These are phyloP conservation scores for Adansonia gregorii DNA, from an alignment of 441 rosid genomes.

Conservation along the genomic window DNA sequence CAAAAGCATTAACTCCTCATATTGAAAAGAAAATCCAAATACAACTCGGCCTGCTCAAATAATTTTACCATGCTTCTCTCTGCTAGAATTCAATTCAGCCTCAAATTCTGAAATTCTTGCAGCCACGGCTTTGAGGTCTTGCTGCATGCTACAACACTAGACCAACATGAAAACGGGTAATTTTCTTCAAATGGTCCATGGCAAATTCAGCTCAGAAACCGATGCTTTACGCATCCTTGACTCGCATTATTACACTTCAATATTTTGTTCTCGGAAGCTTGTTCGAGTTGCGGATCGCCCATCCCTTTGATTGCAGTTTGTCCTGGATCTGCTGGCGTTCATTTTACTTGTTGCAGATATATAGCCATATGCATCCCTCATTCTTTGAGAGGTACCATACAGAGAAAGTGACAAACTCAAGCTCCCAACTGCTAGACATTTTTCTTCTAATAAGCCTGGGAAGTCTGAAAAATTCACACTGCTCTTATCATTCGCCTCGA, in stretches of 20 bases:
- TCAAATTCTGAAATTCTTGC: neutral
- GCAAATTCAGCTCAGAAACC: neutral
- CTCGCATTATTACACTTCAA: conserved; percentile 4
- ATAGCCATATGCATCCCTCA: neutral
- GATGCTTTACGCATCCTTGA: conserved; percentile 24
- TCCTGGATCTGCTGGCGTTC: neutral
- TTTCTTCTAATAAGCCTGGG: neutral
- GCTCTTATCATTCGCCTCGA: neutral
- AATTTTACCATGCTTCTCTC: neutral
- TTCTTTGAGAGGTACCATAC: neutral
- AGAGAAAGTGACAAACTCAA: neutral
- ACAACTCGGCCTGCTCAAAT: neutral
- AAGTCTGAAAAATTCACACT: neutral
- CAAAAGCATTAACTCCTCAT: too few species aligned
- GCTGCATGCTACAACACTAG: neutral
- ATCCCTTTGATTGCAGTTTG: neutral
- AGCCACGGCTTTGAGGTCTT: neutral
- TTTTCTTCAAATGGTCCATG: conserved; percentile 21
- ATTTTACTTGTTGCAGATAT: neutral
- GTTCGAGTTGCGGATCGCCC: neutral
- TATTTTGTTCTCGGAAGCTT: neutral
- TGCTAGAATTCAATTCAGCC: neutral
- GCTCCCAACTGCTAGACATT: neutral
- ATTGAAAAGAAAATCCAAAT: neutral
- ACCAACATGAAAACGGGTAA: conserved; percentile 18